Base-by-base conservation (phyloP, 2,329 filamentous ascomycete species). In the Colletotrichum endophyticum region DNA sequence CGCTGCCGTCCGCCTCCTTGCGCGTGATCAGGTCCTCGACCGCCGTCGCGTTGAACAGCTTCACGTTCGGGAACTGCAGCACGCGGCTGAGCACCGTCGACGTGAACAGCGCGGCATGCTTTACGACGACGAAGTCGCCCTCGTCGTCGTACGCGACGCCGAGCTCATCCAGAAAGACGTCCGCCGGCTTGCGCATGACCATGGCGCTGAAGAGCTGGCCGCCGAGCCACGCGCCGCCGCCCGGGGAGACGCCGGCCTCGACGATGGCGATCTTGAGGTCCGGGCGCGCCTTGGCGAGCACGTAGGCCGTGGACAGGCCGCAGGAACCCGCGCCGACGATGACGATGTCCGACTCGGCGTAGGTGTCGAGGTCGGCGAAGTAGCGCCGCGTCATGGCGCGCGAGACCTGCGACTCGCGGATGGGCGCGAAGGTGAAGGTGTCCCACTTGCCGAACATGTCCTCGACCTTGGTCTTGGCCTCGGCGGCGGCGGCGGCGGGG, bases 141-240 rank as follows among this genome's bases (percentile, higher is more conserved):
- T 73, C 70, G 78, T 98, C 95, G 81, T 98, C 96, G 83, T 94
- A 98, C 0, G 95, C 93, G 8, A 98, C 93, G 75, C 94, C 95
- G 19, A 98, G 86, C 81, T 98, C 95, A 57, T 90, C 89, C 75
- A 98, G 88, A 88, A 98, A 98, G 72, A 91, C 91, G 83, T 98
- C 94, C 70, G 96, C 96, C 15, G 96, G 95, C 89, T 97, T 98
- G 81, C 96, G 94, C 93, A 98, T 96, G 66, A 98, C 91, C 96
- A 98, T 98, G 83, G 96, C 96, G 77, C 93, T 95, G 92, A 98
- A 98, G 74, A 98, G 94, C 88, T 98, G 96, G 22, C 96, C 96
- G 74, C 96, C 96, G 62, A 98, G 92, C 96, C 96, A 98, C 77
- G 95, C 96, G 81, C 96, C 96, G 79, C 96, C 96, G 77, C 95